Base-by-base conservation (phyloP, 2,329 filamentous ascomycete species). In the Acrocalymma vagum region DNA sequence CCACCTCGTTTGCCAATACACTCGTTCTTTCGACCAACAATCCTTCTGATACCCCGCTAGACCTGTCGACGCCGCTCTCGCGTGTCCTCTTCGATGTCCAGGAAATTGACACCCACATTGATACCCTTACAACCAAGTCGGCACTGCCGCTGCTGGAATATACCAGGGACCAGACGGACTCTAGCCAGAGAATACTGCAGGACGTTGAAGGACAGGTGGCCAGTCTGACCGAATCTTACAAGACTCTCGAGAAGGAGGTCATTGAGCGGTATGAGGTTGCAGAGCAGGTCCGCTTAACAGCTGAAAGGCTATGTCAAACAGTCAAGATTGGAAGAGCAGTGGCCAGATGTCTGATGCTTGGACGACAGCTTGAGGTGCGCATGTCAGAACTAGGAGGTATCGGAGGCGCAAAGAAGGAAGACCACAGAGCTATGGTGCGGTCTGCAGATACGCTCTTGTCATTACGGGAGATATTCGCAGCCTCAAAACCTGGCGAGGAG, bases 21-120 rank as follows among this genome's bases (percentile, higher is more conserved):
- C 84, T 99, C 44, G 88, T 97, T 32, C 84, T 92, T 42, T 81
- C 86, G 25, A 97, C 93, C 39, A 97, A 97, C 77, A 95, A 96
- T 73, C 80, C 90, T 43, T 89, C 87, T 55, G 94, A 97, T 72
- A 86, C 86, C 2, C 88, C 90, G 6, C 82, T 97, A 59, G 94
- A 99, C 70, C 87, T 99, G 42, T 93, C 91, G 5, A 97, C 94
- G 11, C 93, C 94, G 3, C 81, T 99, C 31, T 96, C 92, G 5
- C 85, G 90, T 38, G 92, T 96, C 5, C 84, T 97, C 6, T 99
- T 99, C 72, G 94, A 99, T 71, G 86, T 94, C 3, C 94, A 97
- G 67, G 94, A 97, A 72, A 87, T 99, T 53, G 93, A 97, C 72
- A 95, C 92, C 0, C 91, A 95, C 66, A 96, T 99, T 51, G 90